Conservation (phyloP, 2,329 filamentous ascomycete species). For the Diaporthe ampelina region DNA sequence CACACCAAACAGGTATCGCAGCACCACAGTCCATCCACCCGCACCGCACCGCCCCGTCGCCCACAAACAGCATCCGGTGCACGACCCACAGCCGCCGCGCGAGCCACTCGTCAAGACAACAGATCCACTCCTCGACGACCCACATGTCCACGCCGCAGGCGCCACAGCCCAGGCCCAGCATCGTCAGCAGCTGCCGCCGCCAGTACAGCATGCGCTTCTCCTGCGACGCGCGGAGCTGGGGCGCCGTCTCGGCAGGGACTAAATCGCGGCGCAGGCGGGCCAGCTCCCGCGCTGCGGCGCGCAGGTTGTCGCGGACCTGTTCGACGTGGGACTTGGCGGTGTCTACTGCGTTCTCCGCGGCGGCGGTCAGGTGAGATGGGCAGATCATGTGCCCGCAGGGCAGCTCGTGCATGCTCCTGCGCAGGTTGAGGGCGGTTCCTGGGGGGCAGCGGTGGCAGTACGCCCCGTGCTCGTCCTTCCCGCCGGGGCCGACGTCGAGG, state of each 20-base stretch:
- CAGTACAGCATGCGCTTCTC: not conserved
- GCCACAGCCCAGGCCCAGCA: not conserved
- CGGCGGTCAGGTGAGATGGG: accelerated
- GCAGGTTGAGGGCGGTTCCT: no score
- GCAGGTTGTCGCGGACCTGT: no score
- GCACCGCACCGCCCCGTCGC: not conserved
- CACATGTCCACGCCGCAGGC: not conserved
- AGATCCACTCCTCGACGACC: not conserved
- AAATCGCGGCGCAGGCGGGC: not conserved
- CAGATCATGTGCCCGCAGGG: not conserved
- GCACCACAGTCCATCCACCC: not conserved
- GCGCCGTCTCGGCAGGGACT: not conserved
- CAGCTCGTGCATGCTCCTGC: not conserved
- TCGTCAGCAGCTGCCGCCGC: not conserved
- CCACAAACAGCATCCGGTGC: not conserved
- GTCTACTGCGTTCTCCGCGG: not conserved
- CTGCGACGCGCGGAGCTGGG: not conserved
- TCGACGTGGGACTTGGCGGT: not conserved
- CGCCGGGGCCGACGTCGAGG: not conserved
- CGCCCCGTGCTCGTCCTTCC: no score
- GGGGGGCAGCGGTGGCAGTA: no score
- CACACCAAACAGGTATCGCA: not conserved
- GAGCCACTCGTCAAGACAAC: not conserved
- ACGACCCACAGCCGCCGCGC: not conserved
- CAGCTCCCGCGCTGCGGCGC: not conserved